Conservation (phyloP, 345 rosid species). For the Erucastrum elatum region DNA sequence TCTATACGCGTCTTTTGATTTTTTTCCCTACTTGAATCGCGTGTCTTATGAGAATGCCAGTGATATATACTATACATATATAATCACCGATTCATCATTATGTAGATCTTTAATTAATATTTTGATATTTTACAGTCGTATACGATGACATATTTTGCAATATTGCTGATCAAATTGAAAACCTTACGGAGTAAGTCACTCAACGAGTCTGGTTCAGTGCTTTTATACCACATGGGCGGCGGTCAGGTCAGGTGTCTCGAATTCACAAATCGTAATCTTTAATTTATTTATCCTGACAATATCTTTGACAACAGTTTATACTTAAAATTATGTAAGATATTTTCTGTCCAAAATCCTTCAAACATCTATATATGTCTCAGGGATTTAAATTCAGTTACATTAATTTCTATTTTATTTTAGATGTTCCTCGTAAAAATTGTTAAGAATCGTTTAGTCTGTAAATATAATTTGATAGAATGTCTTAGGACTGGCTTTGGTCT, state of each 20-base stretch:
- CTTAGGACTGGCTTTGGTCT: too few species aligned
- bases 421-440: too few species aligned
- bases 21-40: neutral
- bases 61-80: neutral
- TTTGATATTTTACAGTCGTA: neutral
- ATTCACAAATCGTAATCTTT: neutral
- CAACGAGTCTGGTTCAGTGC: neutral
- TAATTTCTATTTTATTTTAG: too few species aligned
- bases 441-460: too few species aligned
- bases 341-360: neutral
- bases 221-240: neutral
- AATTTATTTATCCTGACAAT: neutral
- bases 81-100: slow-evolving; percentile 22
- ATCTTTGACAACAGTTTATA: neutral
- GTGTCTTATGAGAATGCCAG: slow-evolving; percentile 15
- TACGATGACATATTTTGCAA: neutral
- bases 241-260: slow-evolving; percentile 9
- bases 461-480: too few species aligned
- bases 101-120: neutral
- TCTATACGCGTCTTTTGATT: slow-evolving; percentile 4
- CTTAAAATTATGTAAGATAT: neutral
- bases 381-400: too few species aligned
- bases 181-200: neutral
- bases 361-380: too few species aligned
- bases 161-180: slow-evolving; percentile 1